phyloP scores from a whole-genome alignment of 2,329 filamentous ascomycete species.

The Helotiales sp. region DNA sequence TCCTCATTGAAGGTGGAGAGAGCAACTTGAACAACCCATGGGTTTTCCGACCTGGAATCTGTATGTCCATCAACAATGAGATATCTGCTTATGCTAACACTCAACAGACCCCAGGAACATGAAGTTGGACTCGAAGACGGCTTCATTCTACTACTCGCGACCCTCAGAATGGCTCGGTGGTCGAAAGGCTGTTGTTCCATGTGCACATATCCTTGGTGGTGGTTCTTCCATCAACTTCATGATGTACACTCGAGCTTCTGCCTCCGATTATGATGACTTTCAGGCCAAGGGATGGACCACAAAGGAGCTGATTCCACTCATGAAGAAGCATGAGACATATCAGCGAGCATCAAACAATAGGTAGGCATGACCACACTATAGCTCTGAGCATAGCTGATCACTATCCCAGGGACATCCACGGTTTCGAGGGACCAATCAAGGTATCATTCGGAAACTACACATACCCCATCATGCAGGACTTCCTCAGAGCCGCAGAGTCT shows the following conservation, averaged over 20 bases:
- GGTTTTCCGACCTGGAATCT: slow-evolving; percentile 53
- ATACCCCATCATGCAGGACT: slow-evolving; percentile 81
- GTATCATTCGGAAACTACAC: slow-evolving; percentile 64
- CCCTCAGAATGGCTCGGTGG: slow-evolving; percentile 58
- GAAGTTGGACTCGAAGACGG: slow-evolving; percentile 46
- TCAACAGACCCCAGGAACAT: slow-evolving; percentile 32
- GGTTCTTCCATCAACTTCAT: slow-evolving; percentile 62
- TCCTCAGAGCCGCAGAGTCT: slow-evolving; percentile 69
- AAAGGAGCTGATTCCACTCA: slow-evolving; percentile 52
- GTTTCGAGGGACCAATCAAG: slow-evolving; percentile 70
- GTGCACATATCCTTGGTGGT: slow-evolving; percentile 58
- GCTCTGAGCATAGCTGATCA: slow-evolving; percentile 4
- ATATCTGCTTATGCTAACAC: slow-evolving; percentile 22
- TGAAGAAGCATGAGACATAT: slow-evolving; percentile 61
- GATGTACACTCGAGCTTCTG: slow-evolving; percentile 49
- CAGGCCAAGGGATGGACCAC: slow-evolving; percentile 53
- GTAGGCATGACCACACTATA: slow-evolving; percentile 30
- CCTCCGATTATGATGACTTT: slow-evolving; percentile 53
- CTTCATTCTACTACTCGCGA: slow-evolving; percentile 74
- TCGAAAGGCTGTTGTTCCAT: slow-evolving; percentile 47
- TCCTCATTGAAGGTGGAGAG: slow-evolving; percentile 54
- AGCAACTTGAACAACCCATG: slow-evolving; percentile 52
- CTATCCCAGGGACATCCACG: slow-evolving; percentile 60
- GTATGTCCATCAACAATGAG: slow-evolving; percentile 41
- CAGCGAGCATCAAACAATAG: slow-evolving; percentile 54